These are phyloP conservation scores for Coccomyxa sp. DNA, from an alignment of 139 green algal species.

Conservation along the genomic window DNA sequence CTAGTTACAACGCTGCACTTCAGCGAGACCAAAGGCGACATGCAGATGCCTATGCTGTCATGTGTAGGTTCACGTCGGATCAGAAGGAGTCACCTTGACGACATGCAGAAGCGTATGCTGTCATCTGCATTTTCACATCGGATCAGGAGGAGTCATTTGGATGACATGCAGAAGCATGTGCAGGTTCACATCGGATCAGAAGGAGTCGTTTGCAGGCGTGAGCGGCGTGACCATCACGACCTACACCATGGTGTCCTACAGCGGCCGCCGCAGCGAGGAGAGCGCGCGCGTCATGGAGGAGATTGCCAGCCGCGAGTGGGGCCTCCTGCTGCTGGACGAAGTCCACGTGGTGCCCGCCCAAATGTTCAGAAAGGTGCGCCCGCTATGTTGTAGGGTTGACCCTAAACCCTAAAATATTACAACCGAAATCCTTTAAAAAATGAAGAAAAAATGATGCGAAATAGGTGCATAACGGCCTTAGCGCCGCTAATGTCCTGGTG, in stretches of 20 bases:
- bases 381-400: no score
- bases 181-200: constrained; percentile 84
- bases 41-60: no score
- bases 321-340: constrained; percentile 95
- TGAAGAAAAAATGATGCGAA: no score
- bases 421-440: no score
- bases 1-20: no score
- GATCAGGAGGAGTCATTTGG: constrained; percentile 80
- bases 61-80: constrained; percentile 79
- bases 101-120: constrained; percentile 98
- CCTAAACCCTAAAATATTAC: no score
- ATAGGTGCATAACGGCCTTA: no score
- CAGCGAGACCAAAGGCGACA: no score
- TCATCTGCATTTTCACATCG: constrained; percentile 72
- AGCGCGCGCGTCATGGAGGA: constrained; percentile 57
- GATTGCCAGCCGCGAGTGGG: constrained; percentile 89
- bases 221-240: constrained; percentile 83
- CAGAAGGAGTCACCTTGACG: constrained; percentile 85
- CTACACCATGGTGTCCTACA: constrained; percentile 95
- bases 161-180: no score
- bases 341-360: constrained; percentile 96
- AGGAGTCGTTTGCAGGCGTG: constrained; percentile 66
- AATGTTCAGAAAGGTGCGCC: constrained; percentile 90
- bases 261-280: constrained; percentile 70
- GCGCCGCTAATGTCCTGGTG: no score